A percentile compares a stretch with the other conserved stretches of the same genome.
These are phyloP conservation scores for Cryphonectria radicalis DNA, from an alignment of 2,329 filamentous ascomycete genomes.

Conservation along the genomic window DNA sequence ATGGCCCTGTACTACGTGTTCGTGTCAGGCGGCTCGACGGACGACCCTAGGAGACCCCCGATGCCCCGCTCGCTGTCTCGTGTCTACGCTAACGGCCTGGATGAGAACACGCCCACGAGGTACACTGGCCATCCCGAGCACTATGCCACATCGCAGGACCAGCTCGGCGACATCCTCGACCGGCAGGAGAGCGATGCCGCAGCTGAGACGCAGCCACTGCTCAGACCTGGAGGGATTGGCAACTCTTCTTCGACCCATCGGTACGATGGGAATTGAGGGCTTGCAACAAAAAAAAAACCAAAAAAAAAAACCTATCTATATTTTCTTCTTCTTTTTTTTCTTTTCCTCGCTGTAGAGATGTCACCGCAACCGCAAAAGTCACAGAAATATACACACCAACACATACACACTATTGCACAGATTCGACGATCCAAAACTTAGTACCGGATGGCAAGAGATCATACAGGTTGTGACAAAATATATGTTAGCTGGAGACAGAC, in stretches of 20 bases:
- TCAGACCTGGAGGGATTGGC: conserved; percentile 55
- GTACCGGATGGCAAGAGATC: neutral
- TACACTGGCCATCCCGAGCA: conserved; percentile 57
- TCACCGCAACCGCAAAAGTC: neutral
- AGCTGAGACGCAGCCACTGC: conserved; percentile 54
- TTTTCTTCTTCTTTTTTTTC: neutral
- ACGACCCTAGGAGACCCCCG: conserved; percentile 41
- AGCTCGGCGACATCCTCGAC: conserved; percentile 54
- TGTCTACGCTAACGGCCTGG: conserved; percentile 47
- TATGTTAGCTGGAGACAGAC: neutral
- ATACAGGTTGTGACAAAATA: neutral
- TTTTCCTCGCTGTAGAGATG: neutral
- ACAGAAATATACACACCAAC: neutral
- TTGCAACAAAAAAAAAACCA: too few relatives aligned
- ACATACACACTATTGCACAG: neutral
- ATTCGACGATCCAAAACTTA: neutral
- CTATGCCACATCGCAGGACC: conserved; percentile 56
- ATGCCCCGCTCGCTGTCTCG: conserved; percentile 50
- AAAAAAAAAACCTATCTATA: neutral
- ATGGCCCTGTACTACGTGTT: conserved; percentile 83
- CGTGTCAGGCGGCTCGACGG: conserved; percentile 38
- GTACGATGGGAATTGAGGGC: conserved; percentile 14
- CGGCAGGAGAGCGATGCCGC: conserved; percentile 56
- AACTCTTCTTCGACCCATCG: conserved; percentile 33
- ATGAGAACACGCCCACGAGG: conserved; percentile 54